Base-by-base conservation (phyloP, 495 filamentous ascomycete species). In the Penicillium nucicola region DNA sequence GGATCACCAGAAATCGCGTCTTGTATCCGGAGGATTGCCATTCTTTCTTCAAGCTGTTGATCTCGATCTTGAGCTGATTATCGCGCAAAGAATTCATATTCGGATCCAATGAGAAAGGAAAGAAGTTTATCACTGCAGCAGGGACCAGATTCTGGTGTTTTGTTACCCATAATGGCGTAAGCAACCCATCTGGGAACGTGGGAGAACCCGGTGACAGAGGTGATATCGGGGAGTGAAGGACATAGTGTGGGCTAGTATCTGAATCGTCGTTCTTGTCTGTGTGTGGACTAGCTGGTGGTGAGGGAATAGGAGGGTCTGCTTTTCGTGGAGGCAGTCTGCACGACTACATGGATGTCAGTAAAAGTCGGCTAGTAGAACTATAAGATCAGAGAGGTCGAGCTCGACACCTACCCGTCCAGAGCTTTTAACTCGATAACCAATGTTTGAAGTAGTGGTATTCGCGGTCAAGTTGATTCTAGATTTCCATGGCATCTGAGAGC, bases 81-180 rank as follows among this genome's bases (percentile, higher is more conserved):
- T 97, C 92, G 48, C 84, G 77, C 4, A 88, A 61, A 13, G 83
- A 89, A 37, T 85, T 83, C 52, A 84, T 81, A 13, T 77, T 84
- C 2, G 80, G 75, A 55, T 95, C 87, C 13, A 84, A 78, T 6
- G 80, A 82, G 39, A 92, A 80, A 11, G 77, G 82, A 53, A 82
- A 84, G 75, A 89, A 89, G 53, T 86, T 84, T 31, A 95, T 74
- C 45, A 86, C 83, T n/a, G 87, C 80, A 34, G 89, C 84, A 1
- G 92, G 92, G 31, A 97, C 72, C 5, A 88, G 73, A 7, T 84
- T 69, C 55, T 95, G 90, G 64, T 96, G 91, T 64, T 96, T 97
- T 32, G 79, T 79, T 14, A 90, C 71, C 92, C 92, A 97, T 45
- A 83, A 68, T 3, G 85, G 78, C 28, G 88, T 83, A 64, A 97